A percentile compares a stretch with the other conserved stretches of the same genome.
Conservation (phyloP, 371 early-diverging fungal genomes). For the Neoconidiobolus thromboides region DNA sequence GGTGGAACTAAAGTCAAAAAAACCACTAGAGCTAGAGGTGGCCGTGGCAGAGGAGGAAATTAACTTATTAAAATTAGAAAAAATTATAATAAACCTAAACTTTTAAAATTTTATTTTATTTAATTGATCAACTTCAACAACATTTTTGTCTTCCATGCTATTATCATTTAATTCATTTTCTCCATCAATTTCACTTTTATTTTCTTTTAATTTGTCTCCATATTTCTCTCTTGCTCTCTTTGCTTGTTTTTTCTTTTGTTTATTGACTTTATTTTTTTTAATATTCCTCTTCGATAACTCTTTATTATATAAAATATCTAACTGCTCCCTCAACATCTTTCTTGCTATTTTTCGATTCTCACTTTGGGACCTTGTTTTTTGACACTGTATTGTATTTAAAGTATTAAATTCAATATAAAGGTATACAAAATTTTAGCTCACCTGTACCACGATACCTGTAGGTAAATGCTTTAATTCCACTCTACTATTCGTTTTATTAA, state of each 20-base stretch:
- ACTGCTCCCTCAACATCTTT: constrained; percentile 37
- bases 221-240: constrained; percentile 15
- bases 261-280: constrained; percentile 37
- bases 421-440: constrained; percentile 9
- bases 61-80: too few species aligned
- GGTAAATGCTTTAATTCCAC: constrained; percentile 72
- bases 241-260: constrained; percentile 31
- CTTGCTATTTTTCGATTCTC: constrained; percentile 58
- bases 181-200: background rate
- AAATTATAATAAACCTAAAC: too few species aligned
- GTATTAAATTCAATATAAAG: constrained; percentile 1
- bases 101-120: too few species aligned
- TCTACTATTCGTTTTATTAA: constrained; percentile 72
- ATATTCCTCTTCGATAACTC: constrained; percentile 35
- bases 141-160: background rate
- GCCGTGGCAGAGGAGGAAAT: background rate
- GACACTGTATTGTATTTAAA: constrained; percentile 25
- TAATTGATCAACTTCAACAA: too few species aligned
- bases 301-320: constrained; percentile 51
- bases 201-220: background rate
- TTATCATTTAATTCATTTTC: background rate
- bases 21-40: background rate
- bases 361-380: constrained; percentile 54
- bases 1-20: background rate
- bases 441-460: constrained; percentile 54